These are phyloP conservation scores for Entomortierella chlamydospora DNA, from an alignment of 192 early-diverging fungal genomes.

Conservation along the genomic window DNA sequence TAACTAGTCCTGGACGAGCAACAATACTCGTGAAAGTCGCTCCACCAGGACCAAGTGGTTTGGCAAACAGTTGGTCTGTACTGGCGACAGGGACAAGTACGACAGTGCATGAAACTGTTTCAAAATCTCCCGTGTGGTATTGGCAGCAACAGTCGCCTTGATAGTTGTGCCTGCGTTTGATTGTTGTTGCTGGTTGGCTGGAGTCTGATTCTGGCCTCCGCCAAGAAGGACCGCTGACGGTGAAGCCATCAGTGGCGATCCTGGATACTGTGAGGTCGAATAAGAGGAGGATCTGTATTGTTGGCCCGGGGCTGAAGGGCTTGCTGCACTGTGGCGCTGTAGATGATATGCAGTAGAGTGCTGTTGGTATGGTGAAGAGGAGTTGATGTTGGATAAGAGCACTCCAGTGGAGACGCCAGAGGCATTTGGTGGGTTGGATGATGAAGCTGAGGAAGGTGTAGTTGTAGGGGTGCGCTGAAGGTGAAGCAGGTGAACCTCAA, in stretches of 20 bases:
- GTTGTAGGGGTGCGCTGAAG: slow-evolving; percentile 23
- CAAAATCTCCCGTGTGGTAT: slow-evolving; percentile 60
- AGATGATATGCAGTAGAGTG: slow-evolving; percentile 31
- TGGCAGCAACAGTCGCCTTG: slow-evolving; percentile 39
- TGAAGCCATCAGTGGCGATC: slow-evolving; percentile 18
- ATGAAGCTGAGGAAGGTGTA: not conserved
- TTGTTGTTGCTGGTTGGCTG: not conserved
- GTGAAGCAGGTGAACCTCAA: slow-evolving; percentile 57
- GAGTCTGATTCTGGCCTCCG: not conserved
- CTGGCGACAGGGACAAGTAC: slow-evolving; percentile 57
- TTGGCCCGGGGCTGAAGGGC: slow-evolving; percentile 9
- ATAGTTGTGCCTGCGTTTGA: not conserved
- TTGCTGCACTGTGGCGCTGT: slow-evolving; percentile 5
- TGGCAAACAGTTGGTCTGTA: slow-evolving; percentile 60
- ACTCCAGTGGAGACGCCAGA: not conserved
- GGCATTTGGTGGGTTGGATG: not conserved
- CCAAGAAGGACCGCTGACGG: slow-evolving; percentile 8
- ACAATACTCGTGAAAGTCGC: slow-evolving; percentile 57
- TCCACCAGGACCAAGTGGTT: slow-evolving; percentile 62
- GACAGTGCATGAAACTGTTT: slow-evolving; percentile 65
- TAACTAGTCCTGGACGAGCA: slow-evolving; percentile 53
- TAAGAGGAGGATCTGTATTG: not conserved
- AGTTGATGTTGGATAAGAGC: not conserved
- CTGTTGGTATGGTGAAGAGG: slow-evolving; percentile 12
- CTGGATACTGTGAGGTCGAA: slow-evolving; percentile 4